These are phyloP conservation scores for Sporobolomyces phaffii DNA, from an alignment of 768 basidiomycete genomes.

Conservation along the genomic window DNA sequence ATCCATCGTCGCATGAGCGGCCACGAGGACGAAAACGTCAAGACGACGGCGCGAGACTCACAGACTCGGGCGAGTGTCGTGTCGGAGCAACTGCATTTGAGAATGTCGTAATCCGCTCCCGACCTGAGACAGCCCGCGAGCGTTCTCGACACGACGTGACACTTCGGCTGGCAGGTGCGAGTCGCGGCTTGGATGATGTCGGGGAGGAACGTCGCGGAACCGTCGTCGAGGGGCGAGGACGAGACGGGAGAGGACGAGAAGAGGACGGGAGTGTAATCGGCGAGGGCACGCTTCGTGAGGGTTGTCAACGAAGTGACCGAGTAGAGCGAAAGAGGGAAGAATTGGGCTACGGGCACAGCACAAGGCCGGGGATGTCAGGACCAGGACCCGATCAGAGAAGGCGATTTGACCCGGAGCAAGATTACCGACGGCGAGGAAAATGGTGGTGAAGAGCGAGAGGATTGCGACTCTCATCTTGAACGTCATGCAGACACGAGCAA, in stretches of 20 bases:
- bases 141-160: background rate
- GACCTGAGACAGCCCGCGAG: background rate
- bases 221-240: background rate
- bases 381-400: no score
- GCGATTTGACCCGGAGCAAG: background rate
- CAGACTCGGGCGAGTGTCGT: background rate
- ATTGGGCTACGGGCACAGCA: background rate
- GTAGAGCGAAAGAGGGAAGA: constrained; percentile 7
- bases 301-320: background rate
- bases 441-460: background rate
- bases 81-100: constrained; percentile 10
- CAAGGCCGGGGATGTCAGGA: no score
- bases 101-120: constrained; percentile 4
- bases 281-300: background rate
- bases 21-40: no score
- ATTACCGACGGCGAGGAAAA: background rate
- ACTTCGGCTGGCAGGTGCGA: background rate
- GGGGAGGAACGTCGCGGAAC: background rate
- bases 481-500: background rate
- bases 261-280: background rate
- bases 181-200: constrained; percentile 1
- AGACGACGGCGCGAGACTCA: background rate
- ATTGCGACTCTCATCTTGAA: constrained; percentile 6
- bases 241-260: background rate
- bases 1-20: background rate